A percentile compares a stretch with the other conserved stretches of the same genome.
Evolutionary conservation across 257 asterid genomes (phyloP).

Genomic region (Capsicum pubescens): DNA sequence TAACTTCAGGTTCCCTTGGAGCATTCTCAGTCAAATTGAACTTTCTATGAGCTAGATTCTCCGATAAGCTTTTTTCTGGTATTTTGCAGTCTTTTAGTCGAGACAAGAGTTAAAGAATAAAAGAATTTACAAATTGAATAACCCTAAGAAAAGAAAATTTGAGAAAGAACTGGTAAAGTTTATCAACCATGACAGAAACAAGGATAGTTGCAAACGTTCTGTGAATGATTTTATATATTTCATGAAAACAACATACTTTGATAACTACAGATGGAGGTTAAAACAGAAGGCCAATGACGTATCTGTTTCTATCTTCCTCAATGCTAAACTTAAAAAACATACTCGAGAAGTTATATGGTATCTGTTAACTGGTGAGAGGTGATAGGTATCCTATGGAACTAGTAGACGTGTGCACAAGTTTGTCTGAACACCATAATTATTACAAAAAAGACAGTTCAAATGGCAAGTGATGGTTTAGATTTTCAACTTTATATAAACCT

Average conservation of each 20-base stretch:
- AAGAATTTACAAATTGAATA: neutral
- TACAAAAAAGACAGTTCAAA: conserved; percentile 13
- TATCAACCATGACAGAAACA: conserved; percentile 10
- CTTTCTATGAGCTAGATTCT: conserved; percentile 32
- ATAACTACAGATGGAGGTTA: neutral
- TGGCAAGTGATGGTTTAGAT: neutral
- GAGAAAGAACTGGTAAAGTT: conserved; percentile 16
- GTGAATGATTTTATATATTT: neutral
- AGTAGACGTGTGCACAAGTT: no score
- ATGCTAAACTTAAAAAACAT: neutral
- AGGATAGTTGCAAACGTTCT: neutral
- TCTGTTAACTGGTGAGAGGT: no score
- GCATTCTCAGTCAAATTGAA: conserved; percentile 35
- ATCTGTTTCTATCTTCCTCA: neutral
- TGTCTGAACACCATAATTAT: no score
- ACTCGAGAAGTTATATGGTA: no score
- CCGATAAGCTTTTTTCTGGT: conserved; percentile 45
- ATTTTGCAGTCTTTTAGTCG: conserved; percentile 25
- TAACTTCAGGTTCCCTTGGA: conserved; percentile 43
- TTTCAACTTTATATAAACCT: neutral
- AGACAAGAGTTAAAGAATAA: neutral
- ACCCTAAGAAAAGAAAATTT: neutral
- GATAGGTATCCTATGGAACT: no score
- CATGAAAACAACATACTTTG: neutral
- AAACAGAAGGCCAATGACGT: neutral